Evolutionary conservation across 2,329 filamentous ascomycete species (phyloP).

Genomic region (Penicillium sp.): DNA sequence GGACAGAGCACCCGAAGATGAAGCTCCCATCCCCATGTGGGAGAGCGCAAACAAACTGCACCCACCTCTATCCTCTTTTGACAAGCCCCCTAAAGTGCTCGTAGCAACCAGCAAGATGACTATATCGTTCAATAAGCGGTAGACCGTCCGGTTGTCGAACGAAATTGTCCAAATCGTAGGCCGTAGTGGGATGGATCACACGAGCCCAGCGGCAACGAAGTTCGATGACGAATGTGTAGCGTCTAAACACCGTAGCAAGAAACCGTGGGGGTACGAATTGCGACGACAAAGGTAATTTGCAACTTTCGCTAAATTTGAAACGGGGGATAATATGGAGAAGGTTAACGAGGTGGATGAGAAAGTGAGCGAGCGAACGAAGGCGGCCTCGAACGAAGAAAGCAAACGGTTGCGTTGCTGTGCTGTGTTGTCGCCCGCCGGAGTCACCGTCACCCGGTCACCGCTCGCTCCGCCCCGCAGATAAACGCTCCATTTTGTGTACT

Average conservation of each 20-base stretch:
- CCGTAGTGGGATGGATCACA: constrained; percentile 2
- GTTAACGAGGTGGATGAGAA: constrained; percentile 8
- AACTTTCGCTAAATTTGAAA: background rate
- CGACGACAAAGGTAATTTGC: background rate
- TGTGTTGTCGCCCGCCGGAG: constrained; percentile 29
- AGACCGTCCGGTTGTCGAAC: background rate
- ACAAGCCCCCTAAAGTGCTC: background rate
- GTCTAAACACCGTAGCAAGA: background rate
- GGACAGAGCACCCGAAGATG: background rate
- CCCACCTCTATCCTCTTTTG: background rate
- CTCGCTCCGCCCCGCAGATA: constrained; percentile 28
- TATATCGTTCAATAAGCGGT: background rate
- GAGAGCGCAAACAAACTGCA: constrained; percentile 11
- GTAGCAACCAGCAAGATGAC: background rate
- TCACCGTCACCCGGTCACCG: constrained; percentile 30
- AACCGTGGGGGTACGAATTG: background rate
- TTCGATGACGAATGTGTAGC: background rate
- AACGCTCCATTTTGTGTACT: background rate
- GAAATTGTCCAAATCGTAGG: background rate
- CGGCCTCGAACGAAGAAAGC: constrained; percentile 3
- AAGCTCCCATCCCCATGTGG: constrained; percentile 7
- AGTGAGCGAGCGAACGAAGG: constrained; percentile 9
- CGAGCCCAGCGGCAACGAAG: constrained; percentile 8
- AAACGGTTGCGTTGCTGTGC: constrained; percentile 22
- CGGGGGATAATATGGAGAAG: constrained; percentile 2